Conservation (phyloP, 352 stramenopile species). For the Globisporangium takayamanum region DNA sequence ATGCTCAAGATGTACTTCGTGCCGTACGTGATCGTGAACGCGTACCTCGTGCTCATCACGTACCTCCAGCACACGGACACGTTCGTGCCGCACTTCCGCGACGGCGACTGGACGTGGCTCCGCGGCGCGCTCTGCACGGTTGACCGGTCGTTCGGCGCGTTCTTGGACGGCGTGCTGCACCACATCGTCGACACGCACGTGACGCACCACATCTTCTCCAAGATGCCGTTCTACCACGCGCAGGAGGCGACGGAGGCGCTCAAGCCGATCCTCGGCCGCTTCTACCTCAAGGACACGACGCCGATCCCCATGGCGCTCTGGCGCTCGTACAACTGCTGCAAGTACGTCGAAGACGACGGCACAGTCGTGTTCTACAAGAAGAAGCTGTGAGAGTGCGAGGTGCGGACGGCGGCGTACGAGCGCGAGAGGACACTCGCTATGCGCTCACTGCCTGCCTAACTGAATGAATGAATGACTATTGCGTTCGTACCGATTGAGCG, state of each 20-base stretch:
- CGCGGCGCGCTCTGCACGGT: slow-evolving; percentile 95
- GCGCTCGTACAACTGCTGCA: slow-evolving; percentile 90
- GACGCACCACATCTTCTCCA: slow-evolving; percentile 97
- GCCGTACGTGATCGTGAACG: slow-evolving; percentile 95
- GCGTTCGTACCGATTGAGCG: neutral
- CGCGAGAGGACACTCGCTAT: too few relatives aligned
- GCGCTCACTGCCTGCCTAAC: too few relatives aligned
- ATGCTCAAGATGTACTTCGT: slow-evolving; percentile 94
- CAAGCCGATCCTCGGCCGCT: slow-evolving; percentile 91
- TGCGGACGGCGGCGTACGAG: too few relatives aligned
- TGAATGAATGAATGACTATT: neutral
- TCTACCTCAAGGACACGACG: slow-evolving; percentile 94
- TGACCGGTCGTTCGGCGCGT: slow-evolving; percentile 94
- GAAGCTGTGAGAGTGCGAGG: slow-evolving; percentile 20
- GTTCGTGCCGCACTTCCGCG: slow-evolving; percentile 95
- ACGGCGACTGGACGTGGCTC: slow-evolving; percentile 95
- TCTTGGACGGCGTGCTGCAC: slow-evolving; percentile 96
- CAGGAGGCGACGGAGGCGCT: slow-evolving; percentile 93
- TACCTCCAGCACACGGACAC: slow-evolving; percentile 98
- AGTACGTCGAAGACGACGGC: slow-evolving; percentile 92
- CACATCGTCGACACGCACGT: slow-evolving; percentile 98
- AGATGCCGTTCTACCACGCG: slow-evolving; percentile 99
- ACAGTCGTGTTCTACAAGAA: slow-evolving; percentile 91
- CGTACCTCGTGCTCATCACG: slow-evolving; percentile 96
- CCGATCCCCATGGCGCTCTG: slow-evolving; percentile 88